These are phyloP conservation scores for Bipolaris gigantea DNA, from an alignment of 2,329 filamentous ascomycete genomes.

Conservation along the genomic window DNA sequence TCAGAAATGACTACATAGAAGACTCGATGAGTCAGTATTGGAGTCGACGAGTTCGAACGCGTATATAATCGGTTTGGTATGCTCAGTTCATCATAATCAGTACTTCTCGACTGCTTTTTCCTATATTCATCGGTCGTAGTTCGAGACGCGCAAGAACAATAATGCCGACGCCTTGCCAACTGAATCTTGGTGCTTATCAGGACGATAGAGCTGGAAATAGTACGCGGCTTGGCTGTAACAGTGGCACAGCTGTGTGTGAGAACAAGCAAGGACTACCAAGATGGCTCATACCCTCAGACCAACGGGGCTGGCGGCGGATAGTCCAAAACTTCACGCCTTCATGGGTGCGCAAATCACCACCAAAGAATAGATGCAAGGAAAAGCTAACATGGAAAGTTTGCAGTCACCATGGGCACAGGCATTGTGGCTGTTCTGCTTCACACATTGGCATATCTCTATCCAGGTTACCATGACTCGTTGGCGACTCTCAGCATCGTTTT, in stretches of 20 bases:
- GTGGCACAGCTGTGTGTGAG: neutral
- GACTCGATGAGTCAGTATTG: neutral
- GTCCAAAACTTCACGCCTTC: slow-evolving; percentile 43
- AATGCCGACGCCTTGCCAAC: neutral
- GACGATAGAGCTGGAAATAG: neutral
- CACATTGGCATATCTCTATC: slow-evolving; percentile 58
- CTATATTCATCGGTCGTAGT: neutral
- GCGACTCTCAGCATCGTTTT: slow-evolving; percentile 61
- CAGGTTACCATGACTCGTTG: slow-evolving; percentile 52
- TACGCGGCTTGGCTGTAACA: neutral
- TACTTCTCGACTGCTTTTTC: neutral
- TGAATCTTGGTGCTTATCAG: neutral
- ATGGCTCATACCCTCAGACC: slow-evolving; percentile 31
- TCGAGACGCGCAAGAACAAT: neutral
- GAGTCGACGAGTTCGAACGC: neutral
- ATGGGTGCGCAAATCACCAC: slow-evolving; percentile 25
- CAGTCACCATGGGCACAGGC: slow-evolving; percentile 33
- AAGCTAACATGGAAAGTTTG: slow-evolving; percentile 16
- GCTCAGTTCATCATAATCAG: neutral
- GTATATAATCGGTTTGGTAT: neutral
- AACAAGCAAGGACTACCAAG: slow-evolving; percentile 17
- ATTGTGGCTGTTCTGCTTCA: slow-evolving; percentile 59
- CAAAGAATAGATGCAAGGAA: neutral
- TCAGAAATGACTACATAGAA: neutral
- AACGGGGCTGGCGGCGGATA: slow-evolving; percentile 33